These are phyloP conservation scores for Senna tora DNA, from an alignment of 306 rosid genomes.

Conservation along the genomic window DNA sequence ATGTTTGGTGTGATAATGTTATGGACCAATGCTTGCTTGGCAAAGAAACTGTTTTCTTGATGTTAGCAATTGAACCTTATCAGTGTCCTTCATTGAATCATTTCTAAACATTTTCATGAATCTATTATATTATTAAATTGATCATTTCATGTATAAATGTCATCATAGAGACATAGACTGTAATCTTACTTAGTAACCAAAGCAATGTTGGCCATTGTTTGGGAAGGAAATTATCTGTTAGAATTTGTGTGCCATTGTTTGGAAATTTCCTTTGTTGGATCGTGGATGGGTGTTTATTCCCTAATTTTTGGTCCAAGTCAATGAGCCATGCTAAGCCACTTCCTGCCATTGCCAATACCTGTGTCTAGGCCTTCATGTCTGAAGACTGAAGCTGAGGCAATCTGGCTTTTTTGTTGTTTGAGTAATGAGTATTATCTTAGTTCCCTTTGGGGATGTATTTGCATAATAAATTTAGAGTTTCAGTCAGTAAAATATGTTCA, in stretches of 20 bases:
- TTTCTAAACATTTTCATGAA: background rate
- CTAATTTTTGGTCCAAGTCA: background rate
- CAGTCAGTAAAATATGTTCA: slow-evolving; percentile 1
- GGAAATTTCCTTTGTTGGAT: slow-evolving; percentile 10
- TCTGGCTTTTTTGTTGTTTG: background rate
- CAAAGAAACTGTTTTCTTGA: slow-evolving; percentile 1
- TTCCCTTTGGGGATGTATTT: background rate
- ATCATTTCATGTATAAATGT: background rate
- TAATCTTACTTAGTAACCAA: background rate
- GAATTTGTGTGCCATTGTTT: slow-evolving; percentile 6
- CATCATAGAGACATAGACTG: slow-evolving; percentile 1
- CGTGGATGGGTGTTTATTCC: background rate
- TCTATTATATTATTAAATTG: slow-evolving; percentile 4
- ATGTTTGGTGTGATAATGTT: background rate
- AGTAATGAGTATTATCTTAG: background rate
- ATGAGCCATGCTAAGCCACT: background rate
- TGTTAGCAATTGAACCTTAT: slow-evolving; percentile 7
- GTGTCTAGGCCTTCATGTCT: background rate
- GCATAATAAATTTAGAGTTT: background rate
- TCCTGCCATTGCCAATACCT: background rate
- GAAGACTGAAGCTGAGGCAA: background rate
- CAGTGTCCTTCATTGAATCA: background rate
- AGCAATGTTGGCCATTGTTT: background rate
- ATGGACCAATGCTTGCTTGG: background rate
- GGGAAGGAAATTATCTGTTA: slow-evolving; percentile 1